Percentiles rank a stretch among this genome's conserved stretches.
Conservation (phyloP, 139 green algal genomes). For the Asterochloris erici region DNA sequence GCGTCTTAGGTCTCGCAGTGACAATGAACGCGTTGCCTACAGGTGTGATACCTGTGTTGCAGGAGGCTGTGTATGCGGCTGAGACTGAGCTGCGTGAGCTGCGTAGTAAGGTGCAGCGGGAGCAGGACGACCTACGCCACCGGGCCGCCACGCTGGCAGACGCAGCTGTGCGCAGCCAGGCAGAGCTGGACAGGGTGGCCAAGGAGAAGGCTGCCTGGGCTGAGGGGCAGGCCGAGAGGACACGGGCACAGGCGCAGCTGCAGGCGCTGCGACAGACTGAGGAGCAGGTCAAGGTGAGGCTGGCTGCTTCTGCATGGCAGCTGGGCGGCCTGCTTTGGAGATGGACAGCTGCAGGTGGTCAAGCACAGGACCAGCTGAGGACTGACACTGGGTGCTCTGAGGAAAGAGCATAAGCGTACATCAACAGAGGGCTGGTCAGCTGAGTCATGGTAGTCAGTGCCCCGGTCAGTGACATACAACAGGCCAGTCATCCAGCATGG, state of each 20-base stretch:
- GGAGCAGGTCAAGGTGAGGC: too few relatives aligned
- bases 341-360: too few relatives aligned
- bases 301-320: too few relatives aligned
- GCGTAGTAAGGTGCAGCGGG: slow-evolving; percentile 21
- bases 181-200: slow-evolving; percentile 25
- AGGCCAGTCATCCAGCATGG: too few relatives aligned
- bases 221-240: slow-evolving; percentile 23
- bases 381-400: too few relatives aligned
- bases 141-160: slow-evolving; percentile 24
- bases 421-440: too few relatives aligned
- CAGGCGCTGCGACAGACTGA: too few relatives aligned
- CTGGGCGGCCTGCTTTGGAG: too few relatives aligned
- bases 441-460: too few relatives aligned
- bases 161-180: slow-evolving; percentile 19
- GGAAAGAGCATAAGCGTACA: too few relatives aligned
- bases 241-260: background rate
- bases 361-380: too few relatives aligned
- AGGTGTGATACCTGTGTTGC: background rate
- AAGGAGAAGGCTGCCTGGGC: slow-evolving; percentile 19
- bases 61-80: slow-evolving; percentile 27
- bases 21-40: background rate
- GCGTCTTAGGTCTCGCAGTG: background rate
- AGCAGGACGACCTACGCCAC: slow-evolving; percentile 25
- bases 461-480: too few relatives aligned
- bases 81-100: slow-evolving; percentile 22